Evolutionary conservation across 257 asterid genomes (phyloP), one percentile per base, ranked within the genome.

Genomic region (Gentiana macrophylla): DNA sequence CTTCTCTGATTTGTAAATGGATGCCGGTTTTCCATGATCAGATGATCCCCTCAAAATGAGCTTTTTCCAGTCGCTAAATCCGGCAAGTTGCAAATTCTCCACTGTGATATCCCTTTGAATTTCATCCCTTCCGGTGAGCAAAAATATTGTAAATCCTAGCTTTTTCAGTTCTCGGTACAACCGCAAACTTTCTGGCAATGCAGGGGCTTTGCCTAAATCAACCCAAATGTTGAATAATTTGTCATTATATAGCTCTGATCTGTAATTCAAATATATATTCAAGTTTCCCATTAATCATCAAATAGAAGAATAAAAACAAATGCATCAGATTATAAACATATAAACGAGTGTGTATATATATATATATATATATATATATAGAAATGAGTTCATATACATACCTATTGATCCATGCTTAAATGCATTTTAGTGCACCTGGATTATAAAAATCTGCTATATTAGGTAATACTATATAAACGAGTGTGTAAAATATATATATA

Each of bases 81-180:
- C 96, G 52, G 82, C 80, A 50, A 59, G 47, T 46, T 53, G 47
- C 4, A 84, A 75, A 71, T 86, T 86, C 50, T 64, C 65, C 63
- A 62, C 80, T 3, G 97, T 90, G 12, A 55, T 68, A 50, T 81
- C 74, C 84, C 97, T 81, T 69, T 90, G 95, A 50, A 50, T 60
- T 68, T 90, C 96, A 57, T 47, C 45, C 56, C 96, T 84, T 3
- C 96, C 96, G 0, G 98, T 90, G 72, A 90, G 62, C 32, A 90
- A 65, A 62, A 82, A 57, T 69, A 90, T 76, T n/a, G 74, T 80
- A 56, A 80, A 78, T 24, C 94, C 94, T 34, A 68, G 80, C 64
- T 79, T 53, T 65, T 69, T 60, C 24, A 90, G 86, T 69, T 78
- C 80, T 34, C 70, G 74, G 79, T 80, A 90, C 70, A 86, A 63